phyloP scores from a whole-genome alignment of 495 filamentous ascomycete genomes.

The Xylaria venustula region DNA sequence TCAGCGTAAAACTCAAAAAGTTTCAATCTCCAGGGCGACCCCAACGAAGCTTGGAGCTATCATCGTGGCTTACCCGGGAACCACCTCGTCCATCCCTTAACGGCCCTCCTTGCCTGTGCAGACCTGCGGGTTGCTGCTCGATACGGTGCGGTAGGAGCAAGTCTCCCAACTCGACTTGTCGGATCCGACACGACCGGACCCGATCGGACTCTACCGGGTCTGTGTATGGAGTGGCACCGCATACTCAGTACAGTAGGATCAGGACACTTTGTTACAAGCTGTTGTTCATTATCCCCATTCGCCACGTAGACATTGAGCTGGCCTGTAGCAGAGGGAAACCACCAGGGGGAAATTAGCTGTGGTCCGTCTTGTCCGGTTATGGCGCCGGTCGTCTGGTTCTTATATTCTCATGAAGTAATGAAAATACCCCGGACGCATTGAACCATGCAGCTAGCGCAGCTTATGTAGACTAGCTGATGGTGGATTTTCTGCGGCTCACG shows the following conservation, averaged over 20 bases:
- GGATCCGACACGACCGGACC: neutral
- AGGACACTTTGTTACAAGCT: too few species aligned
- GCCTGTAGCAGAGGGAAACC: neutral
- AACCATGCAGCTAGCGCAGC: slow-evolving; percentile 1
- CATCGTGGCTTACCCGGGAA: neutral
- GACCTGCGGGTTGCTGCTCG: too few species aligned
- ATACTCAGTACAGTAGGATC: too few species aligned
- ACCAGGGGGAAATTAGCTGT: neutral
- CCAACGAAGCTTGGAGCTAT: neutral
- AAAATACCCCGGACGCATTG: neutral
- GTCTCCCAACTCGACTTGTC: neutral
- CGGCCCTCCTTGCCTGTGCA: too few species aligned
- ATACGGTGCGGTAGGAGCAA: too few species aligned
- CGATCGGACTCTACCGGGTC: neutral
- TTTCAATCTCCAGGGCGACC: neutral
- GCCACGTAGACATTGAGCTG: neutral
- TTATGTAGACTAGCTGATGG: neutral
- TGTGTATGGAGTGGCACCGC: neutral
- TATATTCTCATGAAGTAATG: slow-evolving; percentile 11
- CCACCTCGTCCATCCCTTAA: too few species aligned
- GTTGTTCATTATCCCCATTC: too few species aligned
- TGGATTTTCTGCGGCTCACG: slow-evolving; percentile 8
- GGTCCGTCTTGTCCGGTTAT: neutral
- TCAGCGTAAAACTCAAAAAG: neutral
- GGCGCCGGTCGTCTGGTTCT: slow-evolving; percentile 3